Base-by-base conservation (phyloP, 441 rosid genomes). In the Isatis lusitanica region DNA sequence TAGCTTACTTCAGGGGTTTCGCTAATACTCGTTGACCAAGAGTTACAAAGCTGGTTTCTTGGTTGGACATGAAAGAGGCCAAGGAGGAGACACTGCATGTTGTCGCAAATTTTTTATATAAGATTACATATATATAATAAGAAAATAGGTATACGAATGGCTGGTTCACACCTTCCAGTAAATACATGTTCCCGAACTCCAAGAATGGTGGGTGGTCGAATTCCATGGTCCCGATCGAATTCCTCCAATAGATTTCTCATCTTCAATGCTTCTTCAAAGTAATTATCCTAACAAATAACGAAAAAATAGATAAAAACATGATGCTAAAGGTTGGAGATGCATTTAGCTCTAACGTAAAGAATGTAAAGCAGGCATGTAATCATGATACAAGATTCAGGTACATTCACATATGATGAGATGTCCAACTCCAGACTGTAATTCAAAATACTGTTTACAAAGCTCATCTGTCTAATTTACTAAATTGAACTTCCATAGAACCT, bases 161-260 rank as follows among this genome's bases (percentile, higher is more conserved):
- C 70, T 55, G 70, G 50, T 39, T 56, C 66, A 63, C 77, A 87
- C 99, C 99, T 91, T 87, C 99, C 99, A 0, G 99, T 96, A 76
- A 96, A 96, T 66, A 96, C 95, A 70, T 96, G 93, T 79, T 96
- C 99, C 81, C 99, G 78, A 63, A 96, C 98, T 77, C 99, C 99
- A 76, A 96, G 96, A 85, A 96, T 96, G 17, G 97, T 91, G 73
- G 99, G 89, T 73, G 90, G 84, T 67, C 82, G 96, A 78, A 90
- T 85, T 36, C 99, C 99, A 79, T 96, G 97, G 82, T 90, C 87
- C 57, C 76, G 31, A 50, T 86, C 83, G 55, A 96, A 96, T 79
- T 93, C 98, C 78, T 93, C 98, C 62, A 96, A 86, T 68, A 96
- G 97, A 84, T 96, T 96, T 80, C 99, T 85, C 97, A 93, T 86